Conservation (phyloP, 1,284 basidiomycete species). For the Austroboletus novae-zelandiae region DNA sequence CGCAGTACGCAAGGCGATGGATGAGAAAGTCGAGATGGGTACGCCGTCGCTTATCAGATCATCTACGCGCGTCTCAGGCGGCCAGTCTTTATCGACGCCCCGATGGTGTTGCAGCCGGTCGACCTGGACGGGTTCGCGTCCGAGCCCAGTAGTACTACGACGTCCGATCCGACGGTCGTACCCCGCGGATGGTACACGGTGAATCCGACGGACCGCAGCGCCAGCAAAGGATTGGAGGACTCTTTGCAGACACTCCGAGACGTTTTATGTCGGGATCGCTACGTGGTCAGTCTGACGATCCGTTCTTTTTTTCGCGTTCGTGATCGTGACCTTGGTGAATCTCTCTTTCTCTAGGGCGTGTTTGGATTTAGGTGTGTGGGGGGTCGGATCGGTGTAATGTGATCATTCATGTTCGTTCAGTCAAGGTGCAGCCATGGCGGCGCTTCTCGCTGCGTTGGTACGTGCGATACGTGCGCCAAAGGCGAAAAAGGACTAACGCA, state of each 20-base stretch:
- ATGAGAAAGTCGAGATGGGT: slow-evolving; percentile 72
- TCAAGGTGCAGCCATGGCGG: slow-evolving; percentile 82
- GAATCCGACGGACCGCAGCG: slow-evolving; percentile 45
- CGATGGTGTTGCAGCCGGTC: slow-evolving; percentile 68
- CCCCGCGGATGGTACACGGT: slow-evolving; percentile 82
- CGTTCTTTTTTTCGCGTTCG: background rate
- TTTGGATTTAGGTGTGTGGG: slow-evolving; percentile 71
- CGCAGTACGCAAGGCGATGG: slow-evolving; percentile 71
- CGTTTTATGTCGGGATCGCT: slow-evolving; percentile 37
- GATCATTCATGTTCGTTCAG: slow-evolving; percentile 33
- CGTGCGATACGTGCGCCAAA: background rate
- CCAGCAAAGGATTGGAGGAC: slow-evolving; percentile 60
- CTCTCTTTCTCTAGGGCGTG: slow-evolving; percentile 56
- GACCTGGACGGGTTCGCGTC: slow-evolving; percentile 48
- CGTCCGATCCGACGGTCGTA: slow-evolving; percentile 57
- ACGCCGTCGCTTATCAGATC: background rate
- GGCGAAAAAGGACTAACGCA: background rate
- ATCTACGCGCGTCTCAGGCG: no score
- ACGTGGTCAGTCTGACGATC: slow-evolving; percentile 47
- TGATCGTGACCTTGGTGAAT: background rate
- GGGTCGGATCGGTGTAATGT: background rate
- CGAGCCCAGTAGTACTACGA: slow-evolving; percentile 42
- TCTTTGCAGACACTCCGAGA: slow-evolving; percentile 34
- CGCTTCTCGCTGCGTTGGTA: slow-evolving; percentile 71
- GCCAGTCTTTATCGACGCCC: slow-evolving; percentile 79